Base-by-base conservation (phyloP, 768 basidiomycete genomes). In the Megacollybia marginata region DNA sequence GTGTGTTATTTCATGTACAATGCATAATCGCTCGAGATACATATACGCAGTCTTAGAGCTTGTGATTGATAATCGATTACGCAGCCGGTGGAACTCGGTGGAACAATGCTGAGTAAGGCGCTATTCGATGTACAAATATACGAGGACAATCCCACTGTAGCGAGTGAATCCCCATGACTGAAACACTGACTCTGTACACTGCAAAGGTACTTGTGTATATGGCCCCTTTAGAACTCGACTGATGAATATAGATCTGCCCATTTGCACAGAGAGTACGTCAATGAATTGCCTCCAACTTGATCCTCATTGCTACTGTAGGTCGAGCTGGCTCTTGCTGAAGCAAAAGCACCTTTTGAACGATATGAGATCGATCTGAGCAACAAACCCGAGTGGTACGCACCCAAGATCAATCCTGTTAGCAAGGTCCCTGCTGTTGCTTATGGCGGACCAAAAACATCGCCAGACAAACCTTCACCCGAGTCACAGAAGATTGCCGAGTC, bases 301-400 rank as follows among this genome's bases (percentile, higher is more conserved):
- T 40, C 8, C 38, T 40, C 38, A 40, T 10, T 10, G 35, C 16
- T 36, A 36, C 13, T 38, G 33, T 54, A 83, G 78, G 71, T 72
- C 15, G 77, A 83, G 51, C 67, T 86, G n/a, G 81, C 83, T 1
- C 71, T 87, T 19, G 68, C 71, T 11, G 83, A 85, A 55, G 72
- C 76, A 2, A 68, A 72, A 5, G 68, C 75, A 4, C 55, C 70
- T 1, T 79, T 67, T 59, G 77, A 68, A 18, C 61, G 71, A 12
- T 82, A 68, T 52, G 74, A 83, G 54, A 75, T 87, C 44, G 80
- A 85, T 55, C 63, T 87, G 11, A 45, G 50, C 54, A 80, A 82
- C 67, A 87, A 86, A 65, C 83, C 83, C 1, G 78, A 74, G 46
- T 85, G 83, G 83, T 85, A 82, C 58, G 76, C 76, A 0, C 71